Evolutionary conservation across 139 green algal genomes (phyloP).

Genomic region (Chlamydomonas applanata): DNA sequence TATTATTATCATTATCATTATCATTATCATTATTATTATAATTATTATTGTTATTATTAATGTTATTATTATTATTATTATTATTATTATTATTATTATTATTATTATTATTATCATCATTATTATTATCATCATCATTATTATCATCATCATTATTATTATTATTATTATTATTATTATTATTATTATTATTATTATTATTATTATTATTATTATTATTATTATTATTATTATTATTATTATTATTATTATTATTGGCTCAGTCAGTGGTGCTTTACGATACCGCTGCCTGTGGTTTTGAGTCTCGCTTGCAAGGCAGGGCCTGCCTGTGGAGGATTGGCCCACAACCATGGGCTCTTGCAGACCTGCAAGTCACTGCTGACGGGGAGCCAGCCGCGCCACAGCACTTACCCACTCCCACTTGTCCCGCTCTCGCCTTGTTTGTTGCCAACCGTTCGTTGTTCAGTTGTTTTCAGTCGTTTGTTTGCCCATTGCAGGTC

Average conservation of each 20-base stretch:
- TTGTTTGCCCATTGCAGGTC: slow-evolving; percentile 66
- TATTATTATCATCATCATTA: slow-evolving; percentile 1
- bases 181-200: neutral
- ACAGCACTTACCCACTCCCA: too few species aligned
- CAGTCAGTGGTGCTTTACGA: too few species aligned
- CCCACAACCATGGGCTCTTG: too few species aligned
- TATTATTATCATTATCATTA: neutral
- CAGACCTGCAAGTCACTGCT: too few species aligned
- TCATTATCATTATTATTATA: neutral
- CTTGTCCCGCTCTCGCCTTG: too few species aligned
- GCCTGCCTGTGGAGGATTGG: too few species aligned
- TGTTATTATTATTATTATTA: neutral
- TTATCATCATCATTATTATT: neutral
- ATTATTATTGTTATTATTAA: neutral
- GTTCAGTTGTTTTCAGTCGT: too few species aligned
- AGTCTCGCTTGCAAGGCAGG: too few species aligned
- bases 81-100: neutral
- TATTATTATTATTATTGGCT: too few species aligned
- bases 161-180: neutral
- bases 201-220: neutral
- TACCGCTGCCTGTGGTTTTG: too few species aligned
- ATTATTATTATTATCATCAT: neutral
- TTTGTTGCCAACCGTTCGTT: too few species aligned
- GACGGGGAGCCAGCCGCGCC: too few species aligned
- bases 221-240: neutral